Conservation (phyloP, 2,329 filamentous ascomycete species). For the Daldinia sp. region DNA sequence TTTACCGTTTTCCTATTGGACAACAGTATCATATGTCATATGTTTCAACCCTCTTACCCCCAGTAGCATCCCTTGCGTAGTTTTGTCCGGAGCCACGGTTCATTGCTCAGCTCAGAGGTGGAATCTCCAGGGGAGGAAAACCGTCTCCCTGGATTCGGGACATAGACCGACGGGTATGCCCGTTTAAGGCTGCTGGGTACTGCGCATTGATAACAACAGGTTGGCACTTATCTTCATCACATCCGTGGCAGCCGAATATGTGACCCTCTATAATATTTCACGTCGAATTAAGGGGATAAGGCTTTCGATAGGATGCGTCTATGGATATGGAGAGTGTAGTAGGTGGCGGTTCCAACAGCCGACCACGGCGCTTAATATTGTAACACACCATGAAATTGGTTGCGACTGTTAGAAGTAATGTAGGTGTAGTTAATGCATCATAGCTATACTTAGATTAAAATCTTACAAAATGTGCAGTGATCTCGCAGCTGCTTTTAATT, state of each 20-base stretch:
- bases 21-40: constrained; percentile 25
- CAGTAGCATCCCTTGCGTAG: constrained; percentile 21
- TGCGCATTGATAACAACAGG: neutral
- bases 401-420: neutral
- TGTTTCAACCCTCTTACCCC: constrained; percentile 6
- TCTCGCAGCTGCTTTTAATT: neutral
- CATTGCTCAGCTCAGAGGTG: constrained; percentile 4
- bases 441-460: neutral
- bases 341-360: neutral
- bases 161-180: constrained; percentile 31
- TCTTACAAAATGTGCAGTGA: neutral
- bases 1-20: constrained; percentile 13
- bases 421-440: too few relatives aligned
- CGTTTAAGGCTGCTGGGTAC: constrained; percentile 17
- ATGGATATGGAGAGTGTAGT: neutral
- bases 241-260: neutral
- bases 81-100: constrained; percentile 28
- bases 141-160: constrained; percentile 27
- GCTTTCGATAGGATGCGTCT: neutral
- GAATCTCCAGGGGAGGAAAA: constrained; percentile 15
- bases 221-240: neutral
- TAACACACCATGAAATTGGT: neutral
- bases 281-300: neutral
- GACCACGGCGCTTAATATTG: constrained; percentile 7
- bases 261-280: neutral